Conservation (phyloP, 1,139 yeast species). For the Kodamaea suecica region DNA sequence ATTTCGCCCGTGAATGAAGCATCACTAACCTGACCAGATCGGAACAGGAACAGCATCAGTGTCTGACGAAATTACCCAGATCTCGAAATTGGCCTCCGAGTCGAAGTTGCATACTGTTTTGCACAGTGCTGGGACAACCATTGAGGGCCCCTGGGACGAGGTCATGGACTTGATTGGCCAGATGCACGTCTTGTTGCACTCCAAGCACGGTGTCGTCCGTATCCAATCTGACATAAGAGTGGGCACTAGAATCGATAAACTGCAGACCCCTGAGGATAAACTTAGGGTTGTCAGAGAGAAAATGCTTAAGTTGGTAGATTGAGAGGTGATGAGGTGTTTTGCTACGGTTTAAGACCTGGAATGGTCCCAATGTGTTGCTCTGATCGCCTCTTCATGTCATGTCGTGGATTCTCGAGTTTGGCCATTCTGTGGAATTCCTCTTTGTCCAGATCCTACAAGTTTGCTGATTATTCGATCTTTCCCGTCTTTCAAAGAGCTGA, state of each 20-base stretch:
- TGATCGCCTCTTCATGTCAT: not conserved
- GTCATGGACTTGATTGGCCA: constrained; percentile 79
- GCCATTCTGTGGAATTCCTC: no score
- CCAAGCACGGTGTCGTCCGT: constrained; percentile 61
- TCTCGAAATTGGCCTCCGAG: constrained; percentile 59
- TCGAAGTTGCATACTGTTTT: constrained; percentile 64
- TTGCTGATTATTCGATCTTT: no score
- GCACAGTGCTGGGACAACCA: constrained; percentile 89
- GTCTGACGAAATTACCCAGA: constrained; percentile 70
- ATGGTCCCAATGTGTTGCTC: no score
- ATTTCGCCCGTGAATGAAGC: not conserved
- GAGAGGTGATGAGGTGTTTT: no score
- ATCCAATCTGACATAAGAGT: constrained; percentile 83
- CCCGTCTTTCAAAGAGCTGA: no score
- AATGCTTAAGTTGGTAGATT: constrained; percentile 22
- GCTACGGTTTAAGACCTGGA: no score
- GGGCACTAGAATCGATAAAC: constrained; percentile 74
- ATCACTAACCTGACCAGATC: constrained; percentile 39
- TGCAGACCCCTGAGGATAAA: constrained; percentile 65
- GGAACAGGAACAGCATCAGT: constrained; percentile 79
- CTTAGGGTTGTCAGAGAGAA: constrained; percentile 57
- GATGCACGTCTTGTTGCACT: constrained; percentile 69
- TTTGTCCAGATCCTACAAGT: no score
- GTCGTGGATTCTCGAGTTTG: no score
- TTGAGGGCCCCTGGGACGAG: constrained; percentile 90